Percentiles rank a stretch among this genome's conserved stretches.
These are phyloP conservation scores for Cyclotella atomus DNA, from an alignment of 108 stramenopile genomes.

Conservation along the genomic window DNA sequence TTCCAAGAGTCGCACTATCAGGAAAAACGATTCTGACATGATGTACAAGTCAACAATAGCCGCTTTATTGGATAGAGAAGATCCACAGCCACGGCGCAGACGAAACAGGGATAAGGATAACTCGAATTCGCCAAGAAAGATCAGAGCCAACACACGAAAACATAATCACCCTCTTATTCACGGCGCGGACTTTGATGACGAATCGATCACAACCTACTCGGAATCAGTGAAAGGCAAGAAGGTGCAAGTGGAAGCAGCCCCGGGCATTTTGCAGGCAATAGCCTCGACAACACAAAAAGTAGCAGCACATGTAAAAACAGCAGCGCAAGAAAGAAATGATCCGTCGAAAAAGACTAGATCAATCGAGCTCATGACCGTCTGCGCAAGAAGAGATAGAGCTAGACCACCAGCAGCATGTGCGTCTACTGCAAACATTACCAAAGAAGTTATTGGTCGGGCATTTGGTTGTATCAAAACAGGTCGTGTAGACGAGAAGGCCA, in stretches of 20 bases:
- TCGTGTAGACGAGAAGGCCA: not conserved
- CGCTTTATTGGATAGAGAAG: not conserved
- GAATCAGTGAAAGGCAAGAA: not conserved
- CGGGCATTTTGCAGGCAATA: constrained; percentile 3
- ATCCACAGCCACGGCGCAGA: not conserved
- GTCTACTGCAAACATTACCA: not conserved
- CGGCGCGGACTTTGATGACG: constrained; percentile 44
- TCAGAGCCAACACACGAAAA: constrained; percentile 2
- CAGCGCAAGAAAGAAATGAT: not conserved
- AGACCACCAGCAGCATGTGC: not conserved
- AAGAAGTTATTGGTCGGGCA: constrained; percentile 9
- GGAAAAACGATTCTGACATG: not conserved
- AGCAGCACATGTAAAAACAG: constrained; percentile 12
- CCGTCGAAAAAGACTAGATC: not conserved
- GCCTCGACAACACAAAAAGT: constrained; percentile 17
- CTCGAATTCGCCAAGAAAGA: not conserved
- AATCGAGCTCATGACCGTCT: constrained; percentile 9
- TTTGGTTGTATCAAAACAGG: constrained; percentile 6
- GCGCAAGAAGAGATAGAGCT: constrained; percentile 5
- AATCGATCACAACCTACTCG: constrained; percentile 30
- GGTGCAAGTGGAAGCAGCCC: not conserved
- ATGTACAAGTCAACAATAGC: constrained; percentile 10
- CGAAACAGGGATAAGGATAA: not conserved
- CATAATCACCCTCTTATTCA: constrained; percentile 23
- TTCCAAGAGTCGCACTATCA: not conserved